Evolutionary conservation across 768 basidiomycete genomes (phyloP).

Genomic region (Kwoniella sp.): DNA sequence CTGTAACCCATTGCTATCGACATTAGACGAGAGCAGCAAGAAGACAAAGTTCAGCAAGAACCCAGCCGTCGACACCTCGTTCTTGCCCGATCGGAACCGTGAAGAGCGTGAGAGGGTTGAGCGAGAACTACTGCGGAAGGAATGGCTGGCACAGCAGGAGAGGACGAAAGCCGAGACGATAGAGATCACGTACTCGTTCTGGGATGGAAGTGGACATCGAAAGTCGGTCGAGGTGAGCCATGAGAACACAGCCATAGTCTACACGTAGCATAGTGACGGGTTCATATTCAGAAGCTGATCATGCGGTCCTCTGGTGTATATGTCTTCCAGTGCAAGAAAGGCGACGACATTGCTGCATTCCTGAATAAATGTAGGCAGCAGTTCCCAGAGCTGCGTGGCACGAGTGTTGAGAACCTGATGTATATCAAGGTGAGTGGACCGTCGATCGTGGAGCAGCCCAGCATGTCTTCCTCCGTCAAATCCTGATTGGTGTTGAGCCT

Average conservation of each 20-base stretch:
- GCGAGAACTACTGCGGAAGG: slow-evolving; percentile 81
- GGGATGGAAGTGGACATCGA: slow-evolving; percentile 97
- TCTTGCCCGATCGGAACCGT: slow-evolving; percentile 95
- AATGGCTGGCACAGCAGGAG: slow-evolving; percentile 79
- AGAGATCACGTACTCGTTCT: slow-evolving; percentile 93
- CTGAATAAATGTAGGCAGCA: slow-evolving; percentile 91
- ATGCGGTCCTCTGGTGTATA: no score
- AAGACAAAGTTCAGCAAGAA: slow-evolving; percentile 87
- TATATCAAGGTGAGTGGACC: slow-evolving; percentile 87
- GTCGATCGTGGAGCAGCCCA: no score
- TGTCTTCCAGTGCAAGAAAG: slow-evolving; percentile 98
- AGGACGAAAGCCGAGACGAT: slow-evolving; percentile 73
- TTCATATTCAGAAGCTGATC: not conserved
- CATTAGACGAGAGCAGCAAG: slow-evolving; percentile 59
- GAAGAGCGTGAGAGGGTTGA: slow-evolving; percentile 89
- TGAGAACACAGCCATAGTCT: not conserved
- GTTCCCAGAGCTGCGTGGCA: slow-evolving; percentile 85
- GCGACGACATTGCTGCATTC: slow-evolving; percentile 82
- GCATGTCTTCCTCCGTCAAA: no score
- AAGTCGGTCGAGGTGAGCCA: slow-evolving; percentile 80
- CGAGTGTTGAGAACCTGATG: slow-evolving; percentile 95
- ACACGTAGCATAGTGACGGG: no score
- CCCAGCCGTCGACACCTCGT: slow-evolving; percentile 94
- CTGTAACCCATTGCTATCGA: not conserved
- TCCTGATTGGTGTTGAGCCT: not conserved